Base-by-base conservation (phyloP, 345 rosid genomes). In the Lumnitzera littorea region DNA sequence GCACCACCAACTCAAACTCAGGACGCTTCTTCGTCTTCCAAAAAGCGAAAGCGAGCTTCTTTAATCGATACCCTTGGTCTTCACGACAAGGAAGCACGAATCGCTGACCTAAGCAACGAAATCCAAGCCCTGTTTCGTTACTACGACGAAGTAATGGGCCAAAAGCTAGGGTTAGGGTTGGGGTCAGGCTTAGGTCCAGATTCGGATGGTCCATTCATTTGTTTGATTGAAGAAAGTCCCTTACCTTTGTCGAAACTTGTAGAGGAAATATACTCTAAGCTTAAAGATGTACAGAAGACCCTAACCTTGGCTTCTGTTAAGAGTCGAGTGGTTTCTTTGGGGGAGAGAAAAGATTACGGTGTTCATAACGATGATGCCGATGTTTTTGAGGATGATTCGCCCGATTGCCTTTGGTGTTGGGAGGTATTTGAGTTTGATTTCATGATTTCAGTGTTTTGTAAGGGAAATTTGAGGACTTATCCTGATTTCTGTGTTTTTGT, bases 361-460 rank as follows among this genome's bases (percentile, higher is more conserved):
- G 71, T 90, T 54, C 74, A 78, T 24, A 80, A 79, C 66, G 68
- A 60, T 15, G 85, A 94, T 62, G 96, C 89, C 53, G 99, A 94
- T 70, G 75, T 94, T 58, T 77, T 94, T 70, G 96, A 94, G 71
- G 99, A 94, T 64, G 75, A 83, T 48, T 43, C 76, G 15, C 67
- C 65, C 2, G 62, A 80, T 61, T 82, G 80, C 69, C 92, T 91
- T 7, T 91, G 96, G 97, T 94, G 97, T 61, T 94, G 99, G 97
- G 99, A 94, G 97, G 99, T 92, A 36, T 47, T 50, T 56, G 3
- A 8, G 16, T 41, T 59, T 50, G 47, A 13, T 12, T 12, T 4
- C 51, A 0, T 25, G 46, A 11, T 12, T 63, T 12, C 17, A 50
- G 46, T 54, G 6, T 56, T 57, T 60, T 29, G 43, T 43, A 24